phyloP scores from a whole-genome alignment of 148 eudicot species.

The Heliamphora exappendiculata region DNA sequence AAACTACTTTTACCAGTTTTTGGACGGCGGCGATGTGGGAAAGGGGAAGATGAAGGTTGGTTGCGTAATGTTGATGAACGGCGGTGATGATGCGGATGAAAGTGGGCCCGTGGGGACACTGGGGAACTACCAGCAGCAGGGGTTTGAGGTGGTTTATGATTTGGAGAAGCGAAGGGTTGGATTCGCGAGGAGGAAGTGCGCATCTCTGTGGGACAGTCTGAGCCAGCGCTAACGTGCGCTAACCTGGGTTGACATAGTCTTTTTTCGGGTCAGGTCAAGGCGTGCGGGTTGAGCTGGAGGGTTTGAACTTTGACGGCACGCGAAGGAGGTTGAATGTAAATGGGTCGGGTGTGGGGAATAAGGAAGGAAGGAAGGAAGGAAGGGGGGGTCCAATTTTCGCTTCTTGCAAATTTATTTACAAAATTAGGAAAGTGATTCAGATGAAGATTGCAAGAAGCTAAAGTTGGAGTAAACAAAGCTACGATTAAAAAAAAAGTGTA shows the following conservation, averaged over 20 bases:
- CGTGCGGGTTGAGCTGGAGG: conserved; percentile 9
- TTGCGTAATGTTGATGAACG: conserved; percentile 84
- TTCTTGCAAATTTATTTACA: not conserved
- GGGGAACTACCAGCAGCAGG: conserved; percentile 93
- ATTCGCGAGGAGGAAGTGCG: conserved; percentile 68
- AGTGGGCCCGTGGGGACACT: conserved; percentile 76
- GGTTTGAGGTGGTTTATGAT: conserved; percentile 91
- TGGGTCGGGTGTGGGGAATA: not conserved
- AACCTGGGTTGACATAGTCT: conserved; percentile 7
- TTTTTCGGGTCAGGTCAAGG: not conserved
- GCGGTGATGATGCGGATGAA: conserved; percentile 52
- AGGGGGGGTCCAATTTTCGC: not conserved
- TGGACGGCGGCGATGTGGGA: conserved; percentile 41
- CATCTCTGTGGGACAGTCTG: conserved; percentile 63
- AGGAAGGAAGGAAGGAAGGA: too few relatives aligned
- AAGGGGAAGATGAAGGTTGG: conserved; percentile 51
- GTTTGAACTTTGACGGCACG: not conserved
- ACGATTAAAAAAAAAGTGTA: not conserved
- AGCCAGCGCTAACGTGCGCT: conserved; percentile 24
- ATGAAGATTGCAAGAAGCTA: not conserved
- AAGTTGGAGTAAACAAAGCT: not conserved
- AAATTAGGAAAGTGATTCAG: not conserved
- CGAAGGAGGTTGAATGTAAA: not conserved
- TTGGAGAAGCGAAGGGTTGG: conserved; percentile 71
- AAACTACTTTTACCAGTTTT: conserved; percentile 72